Evolutionary conservation across 2,329 filamentous ascomycete species (phyloP).

Genomic region (Hortaea sp.): DNA sequence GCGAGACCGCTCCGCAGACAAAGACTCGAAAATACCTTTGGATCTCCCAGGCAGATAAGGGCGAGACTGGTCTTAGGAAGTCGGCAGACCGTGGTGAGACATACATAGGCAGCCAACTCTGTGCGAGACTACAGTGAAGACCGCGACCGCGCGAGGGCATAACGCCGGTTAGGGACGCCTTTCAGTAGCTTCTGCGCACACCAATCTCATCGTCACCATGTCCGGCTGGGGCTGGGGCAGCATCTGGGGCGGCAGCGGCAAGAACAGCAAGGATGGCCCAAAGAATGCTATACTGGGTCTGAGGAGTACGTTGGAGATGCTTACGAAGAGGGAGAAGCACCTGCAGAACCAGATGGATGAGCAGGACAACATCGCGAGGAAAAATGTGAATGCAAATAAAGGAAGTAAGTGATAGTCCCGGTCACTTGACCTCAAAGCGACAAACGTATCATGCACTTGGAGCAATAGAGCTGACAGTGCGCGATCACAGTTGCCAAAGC

Average conservation of each 20-base stretch:
- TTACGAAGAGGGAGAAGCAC: conserved; percentile 91
- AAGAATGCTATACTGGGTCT: conserved; percentile 93
- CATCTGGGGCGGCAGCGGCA: conserved; percentile 60
- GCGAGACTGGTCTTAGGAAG: too few relatives aligned
- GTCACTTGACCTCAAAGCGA: conserved; percentile 1
- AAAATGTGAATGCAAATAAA: conserved; percentile 83
- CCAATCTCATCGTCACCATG: conserved; percentile 14
- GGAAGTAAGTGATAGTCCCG: conserved; percentile 53
- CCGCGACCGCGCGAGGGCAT: background rate
- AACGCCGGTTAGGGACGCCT: background rate
- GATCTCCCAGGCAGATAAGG: too few relatives aligned
- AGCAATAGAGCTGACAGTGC: background rate
- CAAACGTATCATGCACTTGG: background rate
- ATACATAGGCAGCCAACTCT: too few relatives aligned
- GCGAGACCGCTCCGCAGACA: too few relatives aligned
- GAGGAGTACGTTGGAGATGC: conserved; percentile 86
- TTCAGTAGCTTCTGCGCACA: background rate
- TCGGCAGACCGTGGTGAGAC: too few relatives aligned
- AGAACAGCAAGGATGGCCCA: conserved; percentile 83
- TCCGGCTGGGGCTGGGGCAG: conserved; percentile 53
- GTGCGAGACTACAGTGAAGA: too few relatives aligned
- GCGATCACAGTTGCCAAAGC: conserved; percentile 66
- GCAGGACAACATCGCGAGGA: conserved; percentile 78
- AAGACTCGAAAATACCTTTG: too few relatives aligned
- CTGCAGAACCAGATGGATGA: conserved; percentile 86